Conservation (phyloP, 2,329 filamentous ascomycete genomes). For the Microdochium bolleyi region DNA sequence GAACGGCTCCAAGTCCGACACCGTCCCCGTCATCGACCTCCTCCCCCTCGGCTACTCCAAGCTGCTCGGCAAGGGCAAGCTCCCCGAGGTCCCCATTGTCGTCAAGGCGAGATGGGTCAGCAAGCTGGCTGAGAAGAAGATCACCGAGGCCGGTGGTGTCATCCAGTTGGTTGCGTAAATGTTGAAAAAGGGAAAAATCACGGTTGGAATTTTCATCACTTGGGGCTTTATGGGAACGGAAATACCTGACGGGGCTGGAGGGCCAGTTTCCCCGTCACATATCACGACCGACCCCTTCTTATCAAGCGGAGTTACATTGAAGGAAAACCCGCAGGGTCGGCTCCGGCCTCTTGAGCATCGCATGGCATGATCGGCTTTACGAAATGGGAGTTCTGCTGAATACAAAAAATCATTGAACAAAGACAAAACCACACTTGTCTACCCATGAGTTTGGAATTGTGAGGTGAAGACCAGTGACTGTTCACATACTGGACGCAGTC, state of each 20-base stretch:
- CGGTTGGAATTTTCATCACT: neutral
- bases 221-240: slow-evolving; percentile 1
- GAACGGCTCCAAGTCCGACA: slow-evolving; percentile 71
- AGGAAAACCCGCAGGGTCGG: slow-evolving; percentile 1
- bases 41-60: slow-evolving; percentile 96
- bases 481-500: too few relatives aligned
- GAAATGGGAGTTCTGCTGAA: slow-evolving; percentile 1
- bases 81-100: slow-evolving; percentile 88
- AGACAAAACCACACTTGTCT: neutral
- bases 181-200: neutral
- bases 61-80: slow-evolving; percentile 95
- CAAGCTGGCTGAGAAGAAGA: slow-evolving; percentile 97
- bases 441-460: neutral
- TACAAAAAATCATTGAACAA: slow-evolving; percentile 1
- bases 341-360: slow-evolving; percentile 1
- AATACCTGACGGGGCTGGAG: slow-evolving; percentile 1
- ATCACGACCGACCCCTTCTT: neutral
- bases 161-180: slow-evolving; percentile 87
- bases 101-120: slow-evolving; percentile 93
- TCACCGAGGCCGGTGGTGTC: slow-evolving; percentile 94
- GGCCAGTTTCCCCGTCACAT: neutral
- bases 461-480: neutral
- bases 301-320: neutral
- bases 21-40: slow-evolving; percentile 95
- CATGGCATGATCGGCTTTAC: slow-evolving; percentile 1